These are phyloP conservation scores for Litchi chinensis DNA, from an alignment of 345 rosid species.

Conservation along the genomic window DNA sequence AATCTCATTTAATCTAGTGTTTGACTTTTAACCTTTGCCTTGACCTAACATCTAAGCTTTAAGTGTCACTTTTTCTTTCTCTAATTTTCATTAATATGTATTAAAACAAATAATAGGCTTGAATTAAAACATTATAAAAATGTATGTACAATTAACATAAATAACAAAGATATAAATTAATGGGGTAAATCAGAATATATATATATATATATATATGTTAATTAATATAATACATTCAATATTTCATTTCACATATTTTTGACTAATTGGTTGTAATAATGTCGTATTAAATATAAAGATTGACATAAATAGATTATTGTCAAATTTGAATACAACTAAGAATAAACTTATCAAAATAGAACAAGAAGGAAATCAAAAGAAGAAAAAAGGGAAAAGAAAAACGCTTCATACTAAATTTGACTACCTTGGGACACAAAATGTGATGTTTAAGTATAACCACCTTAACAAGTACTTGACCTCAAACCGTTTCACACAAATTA, in stretches of 20 bases:
- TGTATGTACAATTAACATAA: no score
- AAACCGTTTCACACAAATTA: background rate
- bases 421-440: background rate
- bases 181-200: no score
- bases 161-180: no score
- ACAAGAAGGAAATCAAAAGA: no score
- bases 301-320: no score
- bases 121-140: no score
- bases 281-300: no score
- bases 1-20: background rate
- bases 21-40: background rate
- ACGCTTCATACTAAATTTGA: background rate
- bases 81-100: background rate
- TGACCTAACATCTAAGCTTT: background rate
- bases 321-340: background rate
- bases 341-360: background rate
- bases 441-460: slow-evolving; percentile 22
- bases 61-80: background rate
- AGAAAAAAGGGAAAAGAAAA: background rate
- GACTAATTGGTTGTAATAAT: no score
- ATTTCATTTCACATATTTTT: no score
- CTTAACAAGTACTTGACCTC: background rate
- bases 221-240: no score
- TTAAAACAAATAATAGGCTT: background rate
- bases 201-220: no score